Conservation (phyloP, 1,284 basidiomycete species). For the Bjerkandera adusta region DNA sequence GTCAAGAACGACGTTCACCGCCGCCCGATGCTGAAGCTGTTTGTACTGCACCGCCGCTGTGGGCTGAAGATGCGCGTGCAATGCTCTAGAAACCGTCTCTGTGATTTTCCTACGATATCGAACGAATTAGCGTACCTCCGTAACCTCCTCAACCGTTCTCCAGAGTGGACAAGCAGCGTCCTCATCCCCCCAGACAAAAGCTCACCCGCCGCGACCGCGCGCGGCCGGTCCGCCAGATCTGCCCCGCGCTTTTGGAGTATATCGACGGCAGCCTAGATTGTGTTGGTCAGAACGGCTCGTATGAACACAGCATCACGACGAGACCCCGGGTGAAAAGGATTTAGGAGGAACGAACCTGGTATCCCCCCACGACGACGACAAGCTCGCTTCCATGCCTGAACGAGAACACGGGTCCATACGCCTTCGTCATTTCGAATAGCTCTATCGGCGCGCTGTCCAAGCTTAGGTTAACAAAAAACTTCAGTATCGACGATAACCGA, state of each 20-base stretch:
- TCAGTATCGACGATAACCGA: neutral
- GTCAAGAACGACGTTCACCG: conserved; percentile 49
- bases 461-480: neutral
- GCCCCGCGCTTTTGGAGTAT: conserved; percentile 33
- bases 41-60: conserved; percentile 45
- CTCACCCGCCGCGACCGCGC: conserved; percentile 23
- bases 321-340: neutral
- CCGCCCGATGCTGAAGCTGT: conserved; percentile 43
- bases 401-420: conserved; percentile 37
- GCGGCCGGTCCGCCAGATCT: conserved; percentile 25
- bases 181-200: conserved; percentile 27
- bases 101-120: neutral
- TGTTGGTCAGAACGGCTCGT: neutral
- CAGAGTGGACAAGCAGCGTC: conserved; percentile 19
- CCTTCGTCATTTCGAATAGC: conserved; percentile 30
- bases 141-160: conserved; percentile 23
- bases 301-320: neutral
- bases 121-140: conserved; percentile 21
- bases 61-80: conserved; percentile 53
- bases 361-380: conserved; percentile 34
- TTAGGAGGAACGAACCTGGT: conserved; percentile 25
- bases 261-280: conserved; percentile 23
- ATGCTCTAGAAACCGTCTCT: conserved; percentile 29
- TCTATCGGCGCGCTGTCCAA: conserved; percentile 8
- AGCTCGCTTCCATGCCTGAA: conserved; percentile 30